These are phyloP conservation scores for Osmanthus fragrans DNA, from an alignment of 257 asterid genomes.

Conservation along the genomic window DNA sequence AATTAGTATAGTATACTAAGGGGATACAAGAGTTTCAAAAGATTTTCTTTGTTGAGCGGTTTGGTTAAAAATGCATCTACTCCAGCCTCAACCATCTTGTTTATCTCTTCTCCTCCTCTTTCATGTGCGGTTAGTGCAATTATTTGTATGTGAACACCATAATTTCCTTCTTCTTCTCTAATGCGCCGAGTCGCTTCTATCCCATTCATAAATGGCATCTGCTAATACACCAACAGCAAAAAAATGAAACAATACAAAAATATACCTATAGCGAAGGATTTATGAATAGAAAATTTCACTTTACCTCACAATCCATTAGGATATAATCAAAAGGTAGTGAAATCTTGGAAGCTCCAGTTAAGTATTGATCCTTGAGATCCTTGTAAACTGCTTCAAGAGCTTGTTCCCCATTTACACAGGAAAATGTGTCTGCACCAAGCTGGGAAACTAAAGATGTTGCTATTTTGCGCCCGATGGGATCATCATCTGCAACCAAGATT, in stretches of 20 bases:
- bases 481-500: slow-evolving; percentile 67
- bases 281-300: no score
- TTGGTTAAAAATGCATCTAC: slow-evolving; percentile 62
- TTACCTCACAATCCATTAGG: slow-evolving; percentile 88
- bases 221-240: background rate
- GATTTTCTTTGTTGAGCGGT: slow-evolving; percentile 39
- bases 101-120: slow-evolving; percentile 37
- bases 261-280: no score
- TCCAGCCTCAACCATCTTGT: slow-evolving; percentile 56
- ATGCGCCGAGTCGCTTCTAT: slow-evolving; percentile 60
- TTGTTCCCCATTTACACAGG: slow-evolving; percentile 56
- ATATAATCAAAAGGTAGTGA: slow-evolving; percentile 54
- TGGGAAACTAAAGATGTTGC: slow-evolving; percentile 35
- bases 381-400: slow-evolving; percentile 46
- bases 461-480: slow-evolving; percentile 34
- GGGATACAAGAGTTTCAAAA: slow-evolving; percentile 26
- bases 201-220: slow-evolving; percentile 87
- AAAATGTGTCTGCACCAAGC: slow-evolving; percentile 46
- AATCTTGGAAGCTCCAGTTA: background rate
- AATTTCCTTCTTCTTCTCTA: slow-evolving; percentile 50
- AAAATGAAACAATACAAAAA: background rate
- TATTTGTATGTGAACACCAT: slow-evolving; percentile 52
- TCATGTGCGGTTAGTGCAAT: slow-evolving; percentile 68
- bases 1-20: background rate
- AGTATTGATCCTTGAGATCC: slow-evolving; percentile 18